Evolutionary conservation across 192 early-diverging fungal genomes (phyloP), one percentile per base, ranked within the genome.

Genomic region (Umbelopsis ramanniana): DNA sequence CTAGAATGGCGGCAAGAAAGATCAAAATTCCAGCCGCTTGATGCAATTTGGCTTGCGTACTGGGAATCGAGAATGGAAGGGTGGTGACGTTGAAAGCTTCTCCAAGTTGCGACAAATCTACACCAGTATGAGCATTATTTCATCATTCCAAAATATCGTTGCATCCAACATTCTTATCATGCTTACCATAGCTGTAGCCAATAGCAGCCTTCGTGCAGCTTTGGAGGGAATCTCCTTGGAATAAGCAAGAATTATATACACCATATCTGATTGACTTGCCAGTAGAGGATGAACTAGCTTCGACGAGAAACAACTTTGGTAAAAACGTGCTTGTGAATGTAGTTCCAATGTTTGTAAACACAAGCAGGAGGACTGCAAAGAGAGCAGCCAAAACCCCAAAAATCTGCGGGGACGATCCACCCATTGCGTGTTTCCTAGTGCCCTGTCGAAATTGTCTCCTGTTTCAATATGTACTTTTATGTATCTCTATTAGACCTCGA

Each of bases 251-350:
- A 9, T 66, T 70, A 14, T 75, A 75, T 19, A 75, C 35, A 15
- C 74, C 74, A 21, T 75, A 75, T 75, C 74, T 68, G 53, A 75
- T 47, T 17, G 68, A 70, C 50, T 57, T 5, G 3, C 60, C 57
- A 1, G 55, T 75, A 14, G 53, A 38, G 8, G 74, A 43, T 43
- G 69, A 60, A 22, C 38, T 29, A 10, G 66, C 33, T 26, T 70
- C 43, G 2, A 50, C 69, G 26, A 75, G 38, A 29, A 70, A 70
- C 24, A 75, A 29, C 23, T 66, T 52, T n/a, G 74, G 74, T 47
- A 75, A 52, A 63, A 75, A 69, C 26, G 74, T 67, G 33, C 67
- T 70, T 15, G 69, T 68, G 46, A 75, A 75, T 66, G 74, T 75
- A 15, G 69, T 70, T 45, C 74, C 74, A 48, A 75, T 46, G 48